Conservation (phyloP, 2,329 filamentous ascomycete genomes). For the Colletotrichum magnum region DNA sequence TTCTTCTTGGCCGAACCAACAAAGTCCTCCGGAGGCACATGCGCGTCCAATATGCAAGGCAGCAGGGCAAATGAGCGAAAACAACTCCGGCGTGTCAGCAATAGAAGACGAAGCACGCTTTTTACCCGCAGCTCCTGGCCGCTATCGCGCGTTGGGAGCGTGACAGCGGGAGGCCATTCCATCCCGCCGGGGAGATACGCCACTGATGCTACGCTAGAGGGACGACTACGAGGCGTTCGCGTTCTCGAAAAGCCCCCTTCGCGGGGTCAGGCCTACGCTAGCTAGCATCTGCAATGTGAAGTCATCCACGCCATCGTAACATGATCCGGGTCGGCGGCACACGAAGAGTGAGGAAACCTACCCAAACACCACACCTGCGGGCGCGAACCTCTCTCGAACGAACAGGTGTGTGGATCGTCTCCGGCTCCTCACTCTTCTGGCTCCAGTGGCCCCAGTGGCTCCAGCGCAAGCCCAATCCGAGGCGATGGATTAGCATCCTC, state of each 20-base stretch:
- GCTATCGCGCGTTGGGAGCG: background rate
- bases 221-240: slow-evolving; percentile 5
- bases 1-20: slow-evolving; percentile 9
- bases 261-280: no score
- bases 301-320: slow-evolving; percentile 3
- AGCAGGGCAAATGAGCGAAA: slow-evolving; percentile 7
- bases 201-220: background rate
- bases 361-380: background rate
- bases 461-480: slow-evolving; percentile 23
- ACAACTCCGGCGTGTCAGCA: slow-evolving; percentile 3
- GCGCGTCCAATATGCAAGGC: background rate
- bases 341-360: background rate
- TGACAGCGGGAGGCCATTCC: background rate
- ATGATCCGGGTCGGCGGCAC: slow-evolving; percentile 5
- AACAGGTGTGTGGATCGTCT: slow-evolving; percentile 11
- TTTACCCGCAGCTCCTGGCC: background rate
- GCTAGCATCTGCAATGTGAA: slow-evolving; percentile 6
- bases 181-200: background rate
- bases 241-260: slow-evolving; percentile 1
- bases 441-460: background rate
- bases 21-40: background rate
- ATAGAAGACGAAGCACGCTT: background rate
- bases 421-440: background rate
- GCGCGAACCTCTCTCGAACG: slow-evolving; percentile 4
- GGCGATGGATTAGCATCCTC: slow-evolving; percentile 34